These are phyloP conservation scores for Biscogniauxia marginata DNA, from an alignment of 2,329 filamentous ascomycete species.

Conservation along the genomic window DNA sequence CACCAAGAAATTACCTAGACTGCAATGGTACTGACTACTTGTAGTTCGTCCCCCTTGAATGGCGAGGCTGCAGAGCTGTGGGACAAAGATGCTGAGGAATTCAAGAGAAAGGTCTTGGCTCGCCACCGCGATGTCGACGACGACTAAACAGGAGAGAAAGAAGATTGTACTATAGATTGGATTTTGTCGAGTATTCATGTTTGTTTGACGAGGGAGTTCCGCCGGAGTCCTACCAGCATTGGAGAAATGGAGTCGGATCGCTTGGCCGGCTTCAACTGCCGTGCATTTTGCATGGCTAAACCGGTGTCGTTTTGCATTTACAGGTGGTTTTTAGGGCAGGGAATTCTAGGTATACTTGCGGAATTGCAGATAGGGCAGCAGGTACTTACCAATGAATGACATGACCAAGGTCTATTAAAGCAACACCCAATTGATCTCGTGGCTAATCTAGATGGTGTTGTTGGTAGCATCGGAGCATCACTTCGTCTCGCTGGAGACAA, in stretches of 20 bases:
- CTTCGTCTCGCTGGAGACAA: background rate
- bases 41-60: constrained; percentile 87
- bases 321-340: constrained; percentile 12
- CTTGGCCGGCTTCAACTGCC: constrained; percentile 10
- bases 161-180: constrained; percentile 10
- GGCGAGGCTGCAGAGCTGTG: constrained; percentile 95
- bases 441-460: background rate
- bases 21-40: constrained; percentile 17
- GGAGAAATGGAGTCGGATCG: constrained; percentile 45
- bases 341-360: constrained; percentile 8
- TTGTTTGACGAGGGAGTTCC: constrained; percentile 4
- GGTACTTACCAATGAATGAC: constrained; percentile 16
- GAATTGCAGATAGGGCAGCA: constrained; percentile 12
- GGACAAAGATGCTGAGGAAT: constrained; percentile 84
- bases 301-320: constrained; percentile 20
- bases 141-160: constrained; percentile 42
- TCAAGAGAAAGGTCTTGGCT: constrained; percentile 71
- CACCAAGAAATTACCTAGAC: background rate
- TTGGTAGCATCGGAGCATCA: background rate
- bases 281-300: background rate
- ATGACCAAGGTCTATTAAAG: constrained; percentile 5
- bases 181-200: constrained; percentile 3
- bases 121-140: constrained; percentile 65
- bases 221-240: constrained; percentile 23
- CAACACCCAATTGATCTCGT: background rate